These are phyloP conservation scores for Nepenthes mirabilis DNA, from an alignment of 148 eudicot genomes.

Conservation along the genomic window DNA sequence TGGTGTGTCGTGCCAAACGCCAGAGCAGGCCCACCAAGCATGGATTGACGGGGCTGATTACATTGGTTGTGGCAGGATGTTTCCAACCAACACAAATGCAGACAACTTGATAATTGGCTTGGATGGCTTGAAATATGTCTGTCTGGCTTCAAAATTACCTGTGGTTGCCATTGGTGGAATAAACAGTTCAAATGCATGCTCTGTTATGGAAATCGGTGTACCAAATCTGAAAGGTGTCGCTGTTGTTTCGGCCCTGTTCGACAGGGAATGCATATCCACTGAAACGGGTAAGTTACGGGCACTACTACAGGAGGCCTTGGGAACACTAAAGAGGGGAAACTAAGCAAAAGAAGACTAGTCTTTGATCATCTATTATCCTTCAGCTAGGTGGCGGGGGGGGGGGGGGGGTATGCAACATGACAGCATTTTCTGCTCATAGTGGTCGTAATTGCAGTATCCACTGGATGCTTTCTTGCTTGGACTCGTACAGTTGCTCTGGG, in stretches of 20 bases:
- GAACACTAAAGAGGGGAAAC: not conserved
- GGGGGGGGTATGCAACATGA: too few species aligned
- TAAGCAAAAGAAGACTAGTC: too few species aligned
- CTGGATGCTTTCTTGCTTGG: too few species aligned
- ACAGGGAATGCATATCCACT: slow-evolving; percentile 39
- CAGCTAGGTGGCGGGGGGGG: too few species aligned
- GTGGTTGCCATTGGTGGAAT: slow-evolving; percentile 95
- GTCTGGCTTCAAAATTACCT: slow-evolving; percentile 68
- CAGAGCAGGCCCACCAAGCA: slow-evolving; percentile 69
- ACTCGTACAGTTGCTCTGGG: too few species aligned
- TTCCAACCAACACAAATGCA: slow-evolving; percentile 75
- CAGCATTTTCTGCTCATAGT: too few species aligned
- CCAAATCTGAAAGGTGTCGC: slow-evolving; percentile 73
- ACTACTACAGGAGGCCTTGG: slow-evolving; percentile 25
- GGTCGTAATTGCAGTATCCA: too few species aligned
- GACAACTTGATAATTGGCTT: slow-evolving; percentile 58
- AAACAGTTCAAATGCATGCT: slow-evolving; percentile 36
- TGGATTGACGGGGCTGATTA: slow-evolving; percentile 82
- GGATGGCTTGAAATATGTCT: slow-evolving; percentile 60
- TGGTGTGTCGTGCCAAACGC: slow-evolving; percentile 81
- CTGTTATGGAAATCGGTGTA: slow-evolving; percentile 48
- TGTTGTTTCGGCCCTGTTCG: slow-evolving; percentile 76
- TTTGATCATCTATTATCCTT: too few species aligned
- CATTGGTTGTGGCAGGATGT: slow-evolving; percentile 88
- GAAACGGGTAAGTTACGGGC: slow-evolving; percentile 48